Evolutionary conservation across 192 early-diverging fungal species (phyloP).

Genomic region (Coemansia sp.): DNA sequence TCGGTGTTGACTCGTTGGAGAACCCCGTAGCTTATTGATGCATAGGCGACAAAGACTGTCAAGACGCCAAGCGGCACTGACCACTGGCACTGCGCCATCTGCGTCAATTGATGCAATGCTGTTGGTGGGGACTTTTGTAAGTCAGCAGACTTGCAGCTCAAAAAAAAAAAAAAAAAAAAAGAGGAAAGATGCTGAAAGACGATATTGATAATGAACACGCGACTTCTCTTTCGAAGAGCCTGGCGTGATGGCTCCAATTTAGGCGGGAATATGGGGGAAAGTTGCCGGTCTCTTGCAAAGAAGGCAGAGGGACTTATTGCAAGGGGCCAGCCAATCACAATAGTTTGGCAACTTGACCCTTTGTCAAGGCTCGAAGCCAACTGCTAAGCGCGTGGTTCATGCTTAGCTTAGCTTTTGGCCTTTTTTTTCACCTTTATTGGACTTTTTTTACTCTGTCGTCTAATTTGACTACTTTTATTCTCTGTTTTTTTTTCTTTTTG

Average conservation of each 20-base stretch:
- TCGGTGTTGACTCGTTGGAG: slow-evolving; percentile 18
- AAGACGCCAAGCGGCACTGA: neutral
- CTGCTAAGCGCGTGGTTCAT: neutral
- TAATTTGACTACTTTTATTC: neutral
- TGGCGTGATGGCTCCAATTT: neutral
- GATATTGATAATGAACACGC: neutral
- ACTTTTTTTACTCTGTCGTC: neutral
- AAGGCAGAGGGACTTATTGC: neutral
- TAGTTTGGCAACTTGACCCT: neutral
- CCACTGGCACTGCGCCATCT: slow-evolving; percentile 1
- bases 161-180: neutral
- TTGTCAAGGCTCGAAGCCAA: neutral
- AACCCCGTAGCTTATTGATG: slow-evolving; percentile 26
- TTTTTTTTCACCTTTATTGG: slow-evolving; percentile 6
- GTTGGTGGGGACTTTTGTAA: no score
- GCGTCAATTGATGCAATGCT: neutral
- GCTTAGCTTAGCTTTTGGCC: slow-evolving; percentile 11
- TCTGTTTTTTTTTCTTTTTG: neutral
- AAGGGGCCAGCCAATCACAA: neutral
- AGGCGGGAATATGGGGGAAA: neutral
- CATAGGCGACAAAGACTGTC: slow-evolving; percentile 28
- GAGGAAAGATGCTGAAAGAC: neutral
- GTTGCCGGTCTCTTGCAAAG: neutral
- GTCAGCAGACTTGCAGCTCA: neutral
- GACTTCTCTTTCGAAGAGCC: neutral